A percentile compares a stretch with the other conserved stretches of the same genome.
These are phyloP conservation scores for Peniophora sp. DNA, from an alignment of 1,284 basidiomycete species.

Conservation along the genomic window DNA sequence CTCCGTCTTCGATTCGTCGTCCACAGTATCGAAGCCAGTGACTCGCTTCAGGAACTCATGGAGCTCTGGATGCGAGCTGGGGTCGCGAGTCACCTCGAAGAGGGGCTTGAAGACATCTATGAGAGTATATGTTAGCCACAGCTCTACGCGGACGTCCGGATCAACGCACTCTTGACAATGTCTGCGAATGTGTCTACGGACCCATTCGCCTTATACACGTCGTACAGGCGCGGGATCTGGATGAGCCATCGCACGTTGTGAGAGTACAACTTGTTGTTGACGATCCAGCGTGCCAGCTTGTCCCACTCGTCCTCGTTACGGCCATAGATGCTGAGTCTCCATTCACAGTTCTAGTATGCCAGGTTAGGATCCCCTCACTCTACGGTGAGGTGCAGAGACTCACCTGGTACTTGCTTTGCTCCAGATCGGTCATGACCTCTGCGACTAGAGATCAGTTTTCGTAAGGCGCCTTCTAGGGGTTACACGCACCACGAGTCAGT, in stretches of 20 bases:
- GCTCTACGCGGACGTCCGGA: background rate
- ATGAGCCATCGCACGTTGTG: slow-evolving; percentile 99
- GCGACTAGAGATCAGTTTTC: slow-evolving; percentile 3
- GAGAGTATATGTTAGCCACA: background rate
- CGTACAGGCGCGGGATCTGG: slow-evolving; percentile 93
- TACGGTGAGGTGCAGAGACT: slow-evolving; percentile 3
- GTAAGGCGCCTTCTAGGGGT: background rate
- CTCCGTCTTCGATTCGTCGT: slow-evolving; percentile 96
- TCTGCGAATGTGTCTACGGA: slow-evolving; percentile 87
- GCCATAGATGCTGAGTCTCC: slow-evolving; percentile 95
- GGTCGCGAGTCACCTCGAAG: slow-evolving; percentile 95
- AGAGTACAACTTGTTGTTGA: slow-evolving; percentile 88
- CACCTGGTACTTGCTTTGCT: slow-evolving; percentile 98
- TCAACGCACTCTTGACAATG: slow-evolving; percentile 73
- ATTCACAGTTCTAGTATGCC: slow-evolving; percentile 76
- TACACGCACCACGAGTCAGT: slow-evolving; percentile 69
- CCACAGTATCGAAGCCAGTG: slow-evolving; percentile 94
- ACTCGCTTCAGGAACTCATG: slow-evolving; percentile 96
- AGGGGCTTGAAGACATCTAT: slow-evolving; percentile 89
- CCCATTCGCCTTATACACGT: slow-evolving; percentile 90
- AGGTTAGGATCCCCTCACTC: background rate
- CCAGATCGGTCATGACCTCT: slow-evolving; percentile 96
- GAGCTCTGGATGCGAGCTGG: slow-evolving; percentile 84
- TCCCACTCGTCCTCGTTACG: slow-evolving; percentile 85
- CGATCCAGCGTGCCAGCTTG: slow-evolving; percentile 95